These are phyloP conservation scores for Biscogniauxia sp. DNA, from an alignment of 2,329 filamentous ascomycete genomes.

Conservation along the genomic window DNA sequence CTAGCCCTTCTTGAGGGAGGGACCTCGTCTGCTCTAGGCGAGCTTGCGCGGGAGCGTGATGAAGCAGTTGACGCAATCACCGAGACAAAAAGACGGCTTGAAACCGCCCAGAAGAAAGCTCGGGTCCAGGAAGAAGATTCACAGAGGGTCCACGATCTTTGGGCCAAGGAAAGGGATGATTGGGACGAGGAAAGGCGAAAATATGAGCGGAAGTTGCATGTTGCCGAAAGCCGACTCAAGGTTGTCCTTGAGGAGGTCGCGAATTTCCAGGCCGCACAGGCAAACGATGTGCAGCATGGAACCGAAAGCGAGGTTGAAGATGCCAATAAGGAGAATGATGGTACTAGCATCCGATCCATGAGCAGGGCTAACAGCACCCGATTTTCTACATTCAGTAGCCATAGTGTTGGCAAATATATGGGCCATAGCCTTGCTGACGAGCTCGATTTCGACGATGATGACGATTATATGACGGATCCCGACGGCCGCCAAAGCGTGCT, in stretches of 20 bases:
- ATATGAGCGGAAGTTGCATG: conserved; percentile 79
- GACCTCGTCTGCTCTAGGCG: conserved; percentile 78
- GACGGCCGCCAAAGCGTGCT: conserved; percentile 65
- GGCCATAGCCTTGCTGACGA: conserved; percentile 87
- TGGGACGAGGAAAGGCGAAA: conserved; percentile 84
- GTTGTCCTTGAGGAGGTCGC: conserved; percentile 81
- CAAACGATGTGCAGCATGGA: conserved; percentile 36
- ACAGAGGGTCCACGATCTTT: conserved; percentile 72
- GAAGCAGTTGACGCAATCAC: conserved; percentile 69
- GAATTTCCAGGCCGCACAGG: conserved; percentile 59
- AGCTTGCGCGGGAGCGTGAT: conserved; percentile 82
- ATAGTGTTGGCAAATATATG: conserved; percentile 53
- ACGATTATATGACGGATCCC: conserved; percentile 67
- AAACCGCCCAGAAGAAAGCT: conserved; percentile 72
- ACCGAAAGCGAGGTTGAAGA: conserved; percentile 62
- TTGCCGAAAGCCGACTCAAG: conserved; percentile 86
- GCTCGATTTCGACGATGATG: conserved; percentile 80
- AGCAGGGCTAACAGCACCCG: conserved; percentile 71
- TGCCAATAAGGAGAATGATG: conserved; percentile 64
- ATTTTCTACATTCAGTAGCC: conserved; percentile 66
- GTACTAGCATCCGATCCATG: conserved; percentile 69
- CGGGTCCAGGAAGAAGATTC: conserved; percentile 81
- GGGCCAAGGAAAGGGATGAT: conserved; percentile 77
- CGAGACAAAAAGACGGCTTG: conserved; percentile 76
- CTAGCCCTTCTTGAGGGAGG: conserved; percentile 84